phyloP scores from a whole-genome alignment of 495 filamentous ascomycete species.

The Aspergillus coremiiformis region DNA sequence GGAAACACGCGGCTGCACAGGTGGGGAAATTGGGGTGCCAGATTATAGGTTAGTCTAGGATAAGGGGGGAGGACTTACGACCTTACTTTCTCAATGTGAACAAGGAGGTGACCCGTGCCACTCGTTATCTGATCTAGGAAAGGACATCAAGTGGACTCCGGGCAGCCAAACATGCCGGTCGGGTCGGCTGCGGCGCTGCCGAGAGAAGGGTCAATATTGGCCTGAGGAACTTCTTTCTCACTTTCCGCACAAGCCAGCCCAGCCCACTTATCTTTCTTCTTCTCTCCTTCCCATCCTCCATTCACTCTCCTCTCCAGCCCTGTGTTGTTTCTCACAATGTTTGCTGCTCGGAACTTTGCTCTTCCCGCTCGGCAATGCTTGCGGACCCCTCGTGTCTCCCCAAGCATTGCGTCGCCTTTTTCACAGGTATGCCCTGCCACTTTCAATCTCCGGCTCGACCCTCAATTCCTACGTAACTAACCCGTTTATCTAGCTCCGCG shows the following conservation, averaged over 20 bases:
- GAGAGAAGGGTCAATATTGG: constrained; percentile 23
- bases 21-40: constrained; percentile 1
- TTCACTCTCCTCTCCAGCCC: constrained; percentile 11
- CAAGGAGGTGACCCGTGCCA: background rate
- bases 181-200: constrained; percentile 35
- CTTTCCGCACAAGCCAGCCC: constrained; percentile 16
- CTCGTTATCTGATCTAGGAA: constrained; percentile 15
- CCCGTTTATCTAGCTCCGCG: constrained; percentile 29
- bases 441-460: background rate
- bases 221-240: constrained; percentile 9
- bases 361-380: constrained; percentile 50
- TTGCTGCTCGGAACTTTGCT: constrained; percentile 51
- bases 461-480: constrained; percentile 23
- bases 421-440: constrained; percentile 39
- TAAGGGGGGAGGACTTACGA: no score
- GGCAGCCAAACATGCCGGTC: constrained; percentile 20
- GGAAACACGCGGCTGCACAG: constrained; percentile 21
- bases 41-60: background rate
- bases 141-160: constrained; percentile 18
- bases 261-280: constrained; percentile 18
- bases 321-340: constrained; percentile 43
- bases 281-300: constrained; percentile 12
- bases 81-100: no score
- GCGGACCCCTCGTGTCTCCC: constrained; percentile 41
- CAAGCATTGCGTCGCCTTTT: constrained; percentile 40